phyloP scores from a whole-genome alignment of 257 asterid genomes.

The Lavandula angustifolia region DNA sequence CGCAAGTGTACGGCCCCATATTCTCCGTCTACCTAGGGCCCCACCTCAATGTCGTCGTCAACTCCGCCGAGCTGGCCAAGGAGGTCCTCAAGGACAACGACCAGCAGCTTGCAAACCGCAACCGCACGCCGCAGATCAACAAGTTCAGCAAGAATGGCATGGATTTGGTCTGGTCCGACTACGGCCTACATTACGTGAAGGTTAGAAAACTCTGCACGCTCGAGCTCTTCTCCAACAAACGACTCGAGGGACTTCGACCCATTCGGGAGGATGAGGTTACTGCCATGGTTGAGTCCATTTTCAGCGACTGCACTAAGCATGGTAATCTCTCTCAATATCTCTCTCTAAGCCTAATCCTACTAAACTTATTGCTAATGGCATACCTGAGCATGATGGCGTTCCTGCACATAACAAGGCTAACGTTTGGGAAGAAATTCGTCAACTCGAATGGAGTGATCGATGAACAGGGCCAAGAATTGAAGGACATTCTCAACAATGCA shows the following conservation, averaged over 20 bases:
- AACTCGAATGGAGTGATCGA: conserved; percentile 55
- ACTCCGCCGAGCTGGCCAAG: conserved; percentile 45
- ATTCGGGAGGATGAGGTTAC: conserved; percentile 85
- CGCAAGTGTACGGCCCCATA: conserved; percentile 48
- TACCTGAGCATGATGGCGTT: conserved; percentile 73
- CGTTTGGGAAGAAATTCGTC: conserved; percentile 80
- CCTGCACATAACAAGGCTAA: conserved; percentile 75
- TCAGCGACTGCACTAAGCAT: conserved; percentile 51
- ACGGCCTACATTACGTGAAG: conserved; percentile 85
- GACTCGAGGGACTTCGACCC: conserved; percentile 75
- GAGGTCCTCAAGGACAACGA: conserved; percentile 54
- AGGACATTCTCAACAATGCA: conserved; percentile 56
- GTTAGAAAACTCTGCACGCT: conserved; percentile 80
- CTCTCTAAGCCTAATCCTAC: not conserved
- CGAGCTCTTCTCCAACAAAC: conserved; percentile 70
- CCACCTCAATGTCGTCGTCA: conserved; percentile 42
- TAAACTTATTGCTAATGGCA: conserved; percentile 20
- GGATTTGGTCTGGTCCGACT: conserved; percentile 91
- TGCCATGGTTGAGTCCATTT: conserved; percentile 70
- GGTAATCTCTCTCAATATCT: conserved; percentile 32
- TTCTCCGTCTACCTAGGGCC: conserved; percentile 55
- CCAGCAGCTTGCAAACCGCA: conserved; percentile 45
- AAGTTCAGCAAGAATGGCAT: conserved; percentile 69
- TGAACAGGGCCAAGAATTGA: conserved; percentile 71
- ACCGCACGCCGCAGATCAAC: conserved; percentile 42